Conservation (phyloP, 805 yeast genomes). For the Saturnispora sekii region DNA sequence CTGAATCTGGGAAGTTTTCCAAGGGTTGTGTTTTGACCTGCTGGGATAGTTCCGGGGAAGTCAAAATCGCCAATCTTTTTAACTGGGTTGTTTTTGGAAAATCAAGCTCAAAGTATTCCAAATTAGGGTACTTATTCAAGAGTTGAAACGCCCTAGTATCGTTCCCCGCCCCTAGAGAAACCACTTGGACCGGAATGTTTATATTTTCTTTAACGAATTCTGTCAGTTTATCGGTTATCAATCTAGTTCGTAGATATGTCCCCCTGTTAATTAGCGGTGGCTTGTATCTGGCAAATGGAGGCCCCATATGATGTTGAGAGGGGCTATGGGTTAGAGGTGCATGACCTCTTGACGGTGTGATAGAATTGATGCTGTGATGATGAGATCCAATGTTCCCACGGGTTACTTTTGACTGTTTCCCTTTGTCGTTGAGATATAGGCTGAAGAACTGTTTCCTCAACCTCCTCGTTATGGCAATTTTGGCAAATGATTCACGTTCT, state of each 20-base stretch:
- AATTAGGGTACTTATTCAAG: constrained; percentile 25
- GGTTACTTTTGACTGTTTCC: neutral
- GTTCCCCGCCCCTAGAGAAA: constrained; percentile 75
- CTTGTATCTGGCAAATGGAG: constrained; percentile 21
- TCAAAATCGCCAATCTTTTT: constrained; percentile 40
- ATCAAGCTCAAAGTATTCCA: constrained; percentile 54
- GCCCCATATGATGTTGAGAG: too few relatives aligned
- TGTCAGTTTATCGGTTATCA: constrained; percentile 39
- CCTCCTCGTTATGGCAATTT: constrained; percentile 26
- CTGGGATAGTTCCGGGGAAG: constrained; percentile 14
- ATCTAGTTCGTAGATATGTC: constrained; percentile 49
- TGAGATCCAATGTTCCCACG: neutral
- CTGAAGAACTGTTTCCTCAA: constrained; percentile 31
- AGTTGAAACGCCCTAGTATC: constrained; percentile 58
- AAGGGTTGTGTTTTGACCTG: neutral
- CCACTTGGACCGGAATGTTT: constrained; percentile 34
- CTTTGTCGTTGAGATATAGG: constrained; percentile 10
- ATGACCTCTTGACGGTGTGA: constrained; percentile 4
- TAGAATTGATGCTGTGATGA: neutral
- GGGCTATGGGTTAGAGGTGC: neutral
- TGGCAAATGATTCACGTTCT: constrained; percentile 27
- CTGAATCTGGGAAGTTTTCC: constrained; percentile 9
- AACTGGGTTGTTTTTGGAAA: constrained; percentile 43
- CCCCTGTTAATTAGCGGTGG: constrained; percentile 65
- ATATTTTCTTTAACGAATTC: constrained; percentile 29